Evolutionary conservation across 2,329 filamentous ascomycete genomes (phyloP), one percentile per base, ranked within the genome.

Genomic region (Stagonosporopsis cucurbitacearum): DNA sequence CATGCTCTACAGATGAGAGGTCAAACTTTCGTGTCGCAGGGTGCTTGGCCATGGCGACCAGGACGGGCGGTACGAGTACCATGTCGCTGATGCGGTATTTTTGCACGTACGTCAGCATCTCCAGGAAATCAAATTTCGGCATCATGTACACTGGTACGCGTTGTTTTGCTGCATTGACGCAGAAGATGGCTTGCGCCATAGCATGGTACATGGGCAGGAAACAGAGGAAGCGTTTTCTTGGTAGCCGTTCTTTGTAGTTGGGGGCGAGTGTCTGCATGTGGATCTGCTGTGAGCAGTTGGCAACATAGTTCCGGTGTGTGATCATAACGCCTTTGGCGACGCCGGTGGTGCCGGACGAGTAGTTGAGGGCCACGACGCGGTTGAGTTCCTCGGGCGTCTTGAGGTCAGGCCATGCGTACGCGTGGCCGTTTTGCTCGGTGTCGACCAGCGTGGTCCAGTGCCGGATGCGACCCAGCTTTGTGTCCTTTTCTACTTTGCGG

Each of bases 241-340:
- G 75, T 59, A 66, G 74, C 55, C 78, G 78, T 36, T 74, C 72
- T 43, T 80, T 75, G 62, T 81, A 82, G 2, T 86, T 79, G 0
- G 81, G 78, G n/a, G 81, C 71, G 22, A 81, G 71, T 11, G 75
- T 63, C 2, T 70, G 64, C 20, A 85, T 73, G 60, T 80, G 77
- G n/a, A 82, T 78, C 15, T 86, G 83, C 56, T 89, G 86, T 13
- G 79, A 66, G 62, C 86, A 83, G 69, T 94, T 94, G 59, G 90
- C 82, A 39, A 92, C 84, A 67, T 91, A 90, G 63, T 91, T 89
- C 57, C 81, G 79, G 74, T 96, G 91, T n/a, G 87, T 86, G 61
- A 95, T 89, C 75, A 90, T 86, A 13, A 95, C 91, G 11, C 92
- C 92, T 72, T 96, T 96, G 9, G 91, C 90, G 4, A 92, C 81